These are phyloP conservation scores for Entamoeba dispar DNA, from an alignment of 208 protist genomes.

Conservation along the genomic window DNA sequence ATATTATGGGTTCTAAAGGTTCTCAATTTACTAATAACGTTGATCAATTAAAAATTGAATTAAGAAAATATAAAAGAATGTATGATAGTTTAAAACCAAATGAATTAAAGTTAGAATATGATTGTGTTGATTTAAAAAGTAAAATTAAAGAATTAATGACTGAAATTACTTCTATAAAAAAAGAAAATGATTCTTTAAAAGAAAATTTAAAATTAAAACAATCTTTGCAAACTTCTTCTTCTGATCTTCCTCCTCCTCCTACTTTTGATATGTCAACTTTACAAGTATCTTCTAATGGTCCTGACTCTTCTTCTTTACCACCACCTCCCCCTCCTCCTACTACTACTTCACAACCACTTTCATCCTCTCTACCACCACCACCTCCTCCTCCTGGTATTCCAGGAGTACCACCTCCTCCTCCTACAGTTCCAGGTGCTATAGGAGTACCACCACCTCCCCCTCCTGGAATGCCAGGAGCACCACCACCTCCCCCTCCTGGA, in stretches of 20 bases:
- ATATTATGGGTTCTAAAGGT: background rate
- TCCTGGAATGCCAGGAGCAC: background rate
- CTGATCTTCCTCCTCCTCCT: background rate
- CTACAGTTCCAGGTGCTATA: background rate
- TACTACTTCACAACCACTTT: background rate
- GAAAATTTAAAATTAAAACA: background rate
- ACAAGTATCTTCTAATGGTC: background rate
- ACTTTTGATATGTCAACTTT: background rate
- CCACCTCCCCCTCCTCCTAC: background rate
- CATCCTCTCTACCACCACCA: background rate
- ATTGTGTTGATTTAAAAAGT: background rate
- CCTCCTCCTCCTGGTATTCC: background rate
- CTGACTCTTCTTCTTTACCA: background rate
- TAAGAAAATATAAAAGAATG: background rate
- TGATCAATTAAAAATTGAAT: background rate
- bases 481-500: background rate
- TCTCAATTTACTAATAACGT: background rate
- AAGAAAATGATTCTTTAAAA: background rate
- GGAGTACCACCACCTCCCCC: background rate
- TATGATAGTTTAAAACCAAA: background rate
- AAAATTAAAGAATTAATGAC: background rate
- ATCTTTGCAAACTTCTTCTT: background rate
- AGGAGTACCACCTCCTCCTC: background rate
- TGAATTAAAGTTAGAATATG: background rate
- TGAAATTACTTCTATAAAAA: background rate